Base-by-base conservation (phyloP, 495 filamentous ascomycete genomes). In the Antarctomyces pellizariae region DNA sequence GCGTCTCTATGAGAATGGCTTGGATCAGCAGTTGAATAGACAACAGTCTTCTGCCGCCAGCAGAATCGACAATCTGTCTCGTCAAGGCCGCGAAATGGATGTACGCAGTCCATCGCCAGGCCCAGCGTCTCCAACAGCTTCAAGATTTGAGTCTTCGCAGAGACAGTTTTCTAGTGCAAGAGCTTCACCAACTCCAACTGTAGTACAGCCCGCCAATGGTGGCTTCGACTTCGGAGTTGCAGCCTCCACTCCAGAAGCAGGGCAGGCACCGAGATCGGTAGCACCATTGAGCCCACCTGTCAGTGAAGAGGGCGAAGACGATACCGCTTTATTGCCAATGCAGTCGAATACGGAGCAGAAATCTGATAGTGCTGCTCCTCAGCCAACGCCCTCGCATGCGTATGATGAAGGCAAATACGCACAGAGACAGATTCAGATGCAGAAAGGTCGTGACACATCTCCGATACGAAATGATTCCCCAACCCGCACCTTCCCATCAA, bases 321-420 rank as follows among this genome's bases (percentile, higher is more conserved):
- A 82, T 8, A 51, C 53, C 7, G 36, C 52, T 0, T 45, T 63
- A 0, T 47, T 71, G 8, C 50, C 75, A 8, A 56, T 84, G 6
- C 67, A 76, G 32, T 72, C 77, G 0, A 71, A 70, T 34, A 80
- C 91, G 36, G 52, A 64, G 21, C 79, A 77, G 11, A 89, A 89
- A 46, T 77, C 82, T 7, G 89, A 82, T 0, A 77, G 77, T 3
- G 58, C 79, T 47, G 77, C 77, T 9, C 57, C 78, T 1, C 90
- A 90, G 50, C 71, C 82, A 29, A 79, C 79, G 36, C 76, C 82
- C 2, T 51, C 46, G 12, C 62, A 71, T 21, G 55, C 62, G 5
- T 91, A 82, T 29, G 75, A 86, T 37, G 82, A 92, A 38, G 65
- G 73, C 19, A 75, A 76, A 37, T 92, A 83, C 32, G 64, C 72